phyloP scores from a whole-genome alignment of 2,329 filamentous ascomycete genomes.

The Cytospora piceae region DNA sequence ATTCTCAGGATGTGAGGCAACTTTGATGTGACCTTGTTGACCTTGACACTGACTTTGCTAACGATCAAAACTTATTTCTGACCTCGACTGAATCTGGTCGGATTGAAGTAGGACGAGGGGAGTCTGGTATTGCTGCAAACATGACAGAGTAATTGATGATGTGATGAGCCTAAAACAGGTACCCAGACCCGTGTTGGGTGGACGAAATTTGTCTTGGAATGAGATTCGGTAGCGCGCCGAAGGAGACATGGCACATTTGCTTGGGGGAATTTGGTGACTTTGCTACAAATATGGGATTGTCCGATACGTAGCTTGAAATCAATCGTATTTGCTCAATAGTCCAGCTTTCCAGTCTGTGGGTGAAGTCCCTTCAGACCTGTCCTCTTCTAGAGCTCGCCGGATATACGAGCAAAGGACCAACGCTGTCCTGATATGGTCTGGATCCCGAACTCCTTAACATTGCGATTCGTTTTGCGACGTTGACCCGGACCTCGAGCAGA shows the following conservation, averaged over 20 bases:
- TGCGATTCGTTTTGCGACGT: background rate
- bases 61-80: background rate
- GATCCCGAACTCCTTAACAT: background rate
- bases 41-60: background rate
- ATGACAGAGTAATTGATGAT: background rate
- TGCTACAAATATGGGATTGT: slow-evolving; percentile 2
- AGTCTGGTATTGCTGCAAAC: background rate
- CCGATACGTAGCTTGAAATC: slow-evolving; percentile 10
- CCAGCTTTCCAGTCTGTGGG: background rate
- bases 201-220: too few species aligned
- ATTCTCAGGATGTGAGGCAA: slow-evolving; percentile 27
- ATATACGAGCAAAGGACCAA: background rate
- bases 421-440: background rate
- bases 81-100: background rate
- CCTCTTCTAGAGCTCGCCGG: background rate
- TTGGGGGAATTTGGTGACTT: background rate
- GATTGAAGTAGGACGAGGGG: too few species aligned
- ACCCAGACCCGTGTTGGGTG: background rate
- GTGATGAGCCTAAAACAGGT: background rate
- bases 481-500: background rate
- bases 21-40: background rate
- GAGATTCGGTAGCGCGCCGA: background rate
- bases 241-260: background rate
- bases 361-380: background rate
- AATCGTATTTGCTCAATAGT: slow-evolving; percentile 13